Evolutionary conservation across 176 grass and related monocot species (phyloP).

Genomic region (Puya raimondii): DNA sequence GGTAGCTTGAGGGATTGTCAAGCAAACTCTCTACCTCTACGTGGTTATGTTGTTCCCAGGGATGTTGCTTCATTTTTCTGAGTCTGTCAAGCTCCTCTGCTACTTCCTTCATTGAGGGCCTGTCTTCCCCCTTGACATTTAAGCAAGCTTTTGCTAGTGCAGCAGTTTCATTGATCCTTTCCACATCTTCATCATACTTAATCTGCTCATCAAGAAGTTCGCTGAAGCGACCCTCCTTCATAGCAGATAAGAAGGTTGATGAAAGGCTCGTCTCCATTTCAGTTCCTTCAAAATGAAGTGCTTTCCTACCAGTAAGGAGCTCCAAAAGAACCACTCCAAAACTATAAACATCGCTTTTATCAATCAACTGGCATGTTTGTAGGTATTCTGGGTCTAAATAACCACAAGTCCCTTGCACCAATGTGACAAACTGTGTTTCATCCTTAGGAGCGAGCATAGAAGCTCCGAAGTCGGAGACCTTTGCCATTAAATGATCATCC

Average conservation of each 20-base stretch:
- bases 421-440: not conserved
- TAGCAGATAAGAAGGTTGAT: not conserved
- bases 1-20: not conserved
- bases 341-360: conserved; percentile 1
- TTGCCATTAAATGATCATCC: not conserved
- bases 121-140: not conserved
- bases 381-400: not conserved
- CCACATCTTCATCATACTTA: not conserved
- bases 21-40: not conserved
- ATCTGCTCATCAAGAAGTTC: not conserved
- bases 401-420: not conserved
- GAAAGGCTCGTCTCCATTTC: not conserved
- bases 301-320: not conserved
- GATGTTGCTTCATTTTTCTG: not conserved
- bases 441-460: not conserved
- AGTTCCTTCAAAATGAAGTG: not conserved
- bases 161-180: not conserved
- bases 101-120: not conserved
- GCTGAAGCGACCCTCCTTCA: not conserved
- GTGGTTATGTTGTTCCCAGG: not conserved
- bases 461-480: not conserved
- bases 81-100: not conserved
- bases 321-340: not conserved
- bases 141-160: not conserved
- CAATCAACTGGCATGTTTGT: not conserved